Conservation (phyloP, 345 rosid genomes). For the Viola odorata region DNA sequence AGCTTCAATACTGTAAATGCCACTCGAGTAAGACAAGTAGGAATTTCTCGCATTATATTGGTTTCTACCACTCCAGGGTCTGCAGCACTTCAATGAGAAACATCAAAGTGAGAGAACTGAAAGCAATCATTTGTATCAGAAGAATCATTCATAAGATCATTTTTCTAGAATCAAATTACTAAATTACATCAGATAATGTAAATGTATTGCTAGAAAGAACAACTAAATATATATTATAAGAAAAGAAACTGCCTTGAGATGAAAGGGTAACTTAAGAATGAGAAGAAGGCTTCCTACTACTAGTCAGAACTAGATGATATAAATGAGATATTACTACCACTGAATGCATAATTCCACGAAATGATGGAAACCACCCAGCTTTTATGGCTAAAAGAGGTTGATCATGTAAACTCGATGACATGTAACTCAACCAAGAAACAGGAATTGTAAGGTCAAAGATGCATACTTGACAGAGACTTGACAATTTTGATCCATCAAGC, state of each 20-base stretch:
- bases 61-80: conserved; percentile 90
- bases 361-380: no score
- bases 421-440: background rate
- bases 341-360: no score
- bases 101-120: conserved; percentile 13
- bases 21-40: conserved; percentile 39
- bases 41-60: conserved; percentile 86
- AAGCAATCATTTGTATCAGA: conserved; percentile 2
- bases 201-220: background rate
- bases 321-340: no score
- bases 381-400: no score
- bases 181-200: no score
- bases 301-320: no score
- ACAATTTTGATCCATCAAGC: conserved; percentile 37
- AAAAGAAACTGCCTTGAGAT: no score
- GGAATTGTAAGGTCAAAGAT: background rate
- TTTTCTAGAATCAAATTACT: background rate
- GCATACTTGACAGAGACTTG: conserved; percentile 70
- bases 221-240: no score
- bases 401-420: no score
- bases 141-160: background rate
- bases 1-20: conserved; percentile 44
- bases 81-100: conserved; percentile 57
- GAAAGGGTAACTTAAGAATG: no score
- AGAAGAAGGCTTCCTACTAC: no score